Base-by-base conservation (phyloP, 2,329 filamentous ascomycete genomes). In the Cercospora zeae-maydis region DNA sequence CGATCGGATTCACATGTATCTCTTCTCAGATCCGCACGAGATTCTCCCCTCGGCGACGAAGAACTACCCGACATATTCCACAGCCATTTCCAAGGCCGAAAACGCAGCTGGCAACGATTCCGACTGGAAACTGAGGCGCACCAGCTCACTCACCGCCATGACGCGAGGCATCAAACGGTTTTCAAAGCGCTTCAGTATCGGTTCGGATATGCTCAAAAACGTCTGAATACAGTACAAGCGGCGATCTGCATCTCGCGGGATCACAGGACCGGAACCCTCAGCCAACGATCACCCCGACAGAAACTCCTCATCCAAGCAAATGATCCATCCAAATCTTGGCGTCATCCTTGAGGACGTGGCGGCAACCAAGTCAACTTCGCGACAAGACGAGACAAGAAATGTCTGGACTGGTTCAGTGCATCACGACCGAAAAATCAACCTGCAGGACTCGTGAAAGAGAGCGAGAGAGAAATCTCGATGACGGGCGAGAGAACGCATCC, bases 1-100 rank as follows among this genome's bases (percentile, higher is more conserved):
- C 66, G 70, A 73, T 30, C 67, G 75, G n/a, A 64, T 76, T 24
- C 64, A 70, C 52, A 56, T 72, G 24, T 76, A 76, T 65, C 67
- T 76, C 13, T 72, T 67, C 33, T 67, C 63, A 14, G 62, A 67
- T 9, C 73, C 72, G 9, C 72, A 74, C 61, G 70, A 75, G 58
- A 65, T 73, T n/a, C 63, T 75, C 7, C 73, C 70, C 10, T 74
- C 72, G 51, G 72, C 67, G 24, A 67, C 52, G 61, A 74, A 71
- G 63, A 68, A 75, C 63, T 74, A 74, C 56, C 73, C 73, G n/a
- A 70, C 67, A 11, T 71, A 68, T 58, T 42, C 66, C 13, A 31
- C 63, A 21, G 63, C 65, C 19, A 64, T 71, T 55, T 61, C 63
- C 16, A 63, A 64, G 33, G 63, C 61, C 14, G 64, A 66, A 33